Evolutionary conservation across 805 yeast genomes (phyloP).

Genomic region (Starmera amethionina): DNA sequence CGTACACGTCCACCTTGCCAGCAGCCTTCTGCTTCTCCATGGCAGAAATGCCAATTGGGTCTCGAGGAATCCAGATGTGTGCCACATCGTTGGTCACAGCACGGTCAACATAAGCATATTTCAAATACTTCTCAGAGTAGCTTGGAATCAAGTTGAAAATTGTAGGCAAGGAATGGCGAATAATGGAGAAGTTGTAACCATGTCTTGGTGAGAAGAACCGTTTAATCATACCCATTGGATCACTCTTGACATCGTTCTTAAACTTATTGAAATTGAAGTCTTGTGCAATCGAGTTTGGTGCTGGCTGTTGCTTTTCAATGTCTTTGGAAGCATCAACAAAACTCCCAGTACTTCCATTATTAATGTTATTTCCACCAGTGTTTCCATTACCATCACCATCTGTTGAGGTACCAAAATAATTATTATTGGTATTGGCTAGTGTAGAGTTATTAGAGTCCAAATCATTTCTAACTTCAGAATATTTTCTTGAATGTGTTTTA

Average conservation of each 20-base stretch:
- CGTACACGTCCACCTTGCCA: slow-evolving; percentile 45
- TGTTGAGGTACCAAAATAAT: too few relatives aligned
- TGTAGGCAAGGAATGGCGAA: slow-evolving; percentile 30
- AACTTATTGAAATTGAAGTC: slow-evolving; percentile 9
- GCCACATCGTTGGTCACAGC: slow-evolving; percentile 48
- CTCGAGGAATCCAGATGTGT: slow-evolving; percentile 62
- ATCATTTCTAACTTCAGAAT: too few relatives aligned
- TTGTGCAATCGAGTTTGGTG: slow-evolving; percentile 10
- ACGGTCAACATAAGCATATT: slow-evolving; percentile 42
- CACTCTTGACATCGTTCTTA: slow-evolving; percentile 9
- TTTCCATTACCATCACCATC: too few relatives aligned
- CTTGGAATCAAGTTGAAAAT: slow-evolving; percentile 22
- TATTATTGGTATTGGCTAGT: too few relatives aligned
- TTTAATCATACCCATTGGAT: slow-evolving; percentile 9
- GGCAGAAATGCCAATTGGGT: slow-evolving; percentile 55
- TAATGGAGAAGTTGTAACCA: slow-evolving; percentile 33
- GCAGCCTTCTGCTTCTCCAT: slow-evolving; percentile 46
- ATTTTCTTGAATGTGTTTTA: too few relatives aligned
- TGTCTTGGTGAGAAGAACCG: slow-evolving; percentile 35
- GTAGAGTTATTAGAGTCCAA: too few relatives aligned
- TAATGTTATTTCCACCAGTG: too few relatives aligned
- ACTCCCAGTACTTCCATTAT: too few relatives aligned
- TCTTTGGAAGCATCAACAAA: too few relatives aligned
- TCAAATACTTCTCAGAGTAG: slow-evolving; percentile 21
- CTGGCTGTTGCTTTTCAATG: too few relatives aligned